Conservation (phyloP, 73 alveolate species). For the Tetrahymena thermophila region DNA sequence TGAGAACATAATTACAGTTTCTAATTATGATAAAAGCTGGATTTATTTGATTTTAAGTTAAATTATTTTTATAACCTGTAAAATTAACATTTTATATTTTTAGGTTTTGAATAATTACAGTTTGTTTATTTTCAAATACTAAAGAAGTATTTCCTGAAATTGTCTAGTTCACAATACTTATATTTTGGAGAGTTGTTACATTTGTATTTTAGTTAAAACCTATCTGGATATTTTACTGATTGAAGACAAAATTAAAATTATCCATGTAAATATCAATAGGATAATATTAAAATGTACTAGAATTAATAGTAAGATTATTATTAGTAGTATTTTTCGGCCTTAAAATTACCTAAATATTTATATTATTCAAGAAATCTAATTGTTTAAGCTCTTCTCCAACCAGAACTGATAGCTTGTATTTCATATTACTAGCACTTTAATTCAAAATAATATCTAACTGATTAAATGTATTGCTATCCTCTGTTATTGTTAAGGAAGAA, state of each 20-base stretch:
- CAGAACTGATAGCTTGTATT: neutral
- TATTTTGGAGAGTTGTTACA: neutral
- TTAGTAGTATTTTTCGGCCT: neutral
- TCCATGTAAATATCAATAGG: neutral
- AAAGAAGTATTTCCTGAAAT: neutral
- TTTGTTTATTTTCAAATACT: neutral
- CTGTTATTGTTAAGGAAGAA: neutral
- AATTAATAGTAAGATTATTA: neutral
- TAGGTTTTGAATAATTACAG: neutral
- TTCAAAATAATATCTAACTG: neutral
- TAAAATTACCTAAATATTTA: neutral
- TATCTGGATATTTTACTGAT: neutral
- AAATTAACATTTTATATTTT: neutral
- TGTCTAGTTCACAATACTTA: neutral
- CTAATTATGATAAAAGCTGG: neutral
- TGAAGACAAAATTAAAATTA: neutral
- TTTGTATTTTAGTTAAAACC: neutral
- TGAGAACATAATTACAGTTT: neutral
- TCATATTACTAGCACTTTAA: neutral
- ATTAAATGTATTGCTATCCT: neutral
- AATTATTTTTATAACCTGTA: neutral
- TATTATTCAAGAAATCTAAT: neutral
- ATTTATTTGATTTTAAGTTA: neutral
- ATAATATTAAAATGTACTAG: neutral
- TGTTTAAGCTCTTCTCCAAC: neutral